Evolutionary conservation across 768 basidiomycete species (phyloP), one percentile per base, ranked within the genome.

Genomic region (Trametes villosa): DNA sequence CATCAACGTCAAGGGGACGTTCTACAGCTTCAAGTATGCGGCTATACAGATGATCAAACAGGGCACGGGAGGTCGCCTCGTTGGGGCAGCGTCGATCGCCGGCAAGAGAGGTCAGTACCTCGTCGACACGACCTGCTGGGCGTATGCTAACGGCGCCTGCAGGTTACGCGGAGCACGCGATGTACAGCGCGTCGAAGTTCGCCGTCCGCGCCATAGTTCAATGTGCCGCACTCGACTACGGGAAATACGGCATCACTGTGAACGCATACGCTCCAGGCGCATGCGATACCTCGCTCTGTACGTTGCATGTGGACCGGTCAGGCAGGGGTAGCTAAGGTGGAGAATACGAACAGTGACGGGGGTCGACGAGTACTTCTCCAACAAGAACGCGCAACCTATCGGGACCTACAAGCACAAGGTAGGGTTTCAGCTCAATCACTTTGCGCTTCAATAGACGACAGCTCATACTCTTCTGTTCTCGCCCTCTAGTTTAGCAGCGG

Each of bases 1-100:
- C 22, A 63, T 77, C 51, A 79, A 80, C 49, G 69, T 67, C 0
- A 65, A 72, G 3, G 74, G 75, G 2, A 45, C 68, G 4, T 76
- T 79, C 59, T 65, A 77, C n/a, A 76, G 74, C 61, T 80, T 77
- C 69, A 76, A 77, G 57, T 70, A 75, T 27, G 78, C 78, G 5
- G 77, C 72, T 4, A 15, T 55, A 18, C 72, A 78, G 55, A 75
- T 80, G 76, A 69, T 80, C 53, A 63, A 67, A 40, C 79, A 77
- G 64, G 77, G 78, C 0, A 63, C 63, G 1, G 76, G 78, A 0
- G 77, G 79, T 0, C 57, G 78, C 4, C 76, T 79, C 1, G 71
- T 80, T 55, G 80, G 78, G 29, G 65, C 62, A 0, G 38, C 56
- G 8, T 61, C 62, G 17, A 63, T 53, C 29, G 58, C 54, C 4